phyloP scores from a whole-genome alignment of 495 filamentous ascomycete genomes.

The Oidiodendron maius region DNA sequence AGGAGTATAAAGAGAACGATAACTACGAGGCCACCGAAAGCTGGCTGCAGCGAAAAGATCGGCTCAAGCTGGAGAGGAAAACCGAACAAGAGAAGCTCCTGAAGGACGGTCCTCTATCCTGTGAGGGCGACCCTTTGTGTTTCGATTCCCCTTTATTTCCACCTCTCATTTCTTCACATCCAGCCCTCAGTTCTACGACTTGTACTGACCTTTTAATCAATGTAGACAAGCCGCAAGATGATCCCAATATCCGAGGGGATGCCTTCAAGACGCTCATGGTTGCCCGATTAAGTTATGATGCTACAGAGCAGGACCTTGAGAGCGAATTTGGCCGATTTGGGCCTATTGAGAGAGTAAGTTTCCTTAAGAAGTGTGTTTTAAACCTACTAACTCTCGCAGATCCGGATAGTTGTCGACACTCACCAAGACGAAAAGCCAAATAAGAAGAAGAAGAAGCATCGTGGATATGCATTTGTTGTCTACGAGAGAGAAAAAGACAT shows the following conservation, averaged over 20 bases:
- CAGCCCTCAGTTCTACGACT: conserved; percentile 1
- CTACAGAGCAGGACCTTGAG: conserved; percentile 83
- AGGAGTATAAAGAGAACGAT: conserved; percentile 63
- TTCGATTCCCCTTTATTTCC: conserved; percentile 14
- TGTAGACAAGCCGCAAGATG: conserved; percentile 63
- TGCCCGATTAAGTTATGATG: conserved; percentile 80
- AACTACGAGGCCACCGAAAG: conserved; percentile 84
- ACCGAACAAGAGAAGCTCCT: conserved; percentile 54
- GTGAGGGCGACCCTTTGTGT: conserved; percentile 44
- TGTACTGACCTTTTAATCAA: conserved; percentile 11
- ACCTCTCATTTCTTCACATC: conserved; percentile 13
- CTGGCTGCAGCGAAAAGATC: conserved; percentile 81
- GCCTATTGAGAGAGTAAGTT: conserved; percentile 81
- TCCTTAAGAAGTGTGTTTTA: too few species aligned
- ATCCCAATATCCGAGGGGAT: conserved; percentile 84
- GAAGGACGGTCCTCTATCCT: conserved; percentile 59
- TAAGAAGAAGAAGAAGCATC: conserved; percentile 75
- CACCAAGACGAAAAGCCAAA: conserved; percentile 63
- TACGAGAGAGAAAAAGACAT: conserved; percentile 98
- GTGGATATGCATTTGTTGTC: conserved; percentile 94
- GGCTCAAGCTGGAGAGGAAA: conserved; percentile 73
- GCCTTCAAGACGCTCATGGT: conserved; percentile 94
- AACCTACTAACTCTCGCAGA: conserved; percentile 46
- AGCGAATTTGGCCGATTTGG: conserved; percentile 92
- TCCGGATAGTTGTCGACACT: conserved; percentile 73